Evolutionary conservation across 495 filamentous ascomycete species (phyloP).

Genomic region (Saxophila tyrrhenica): DNA sequence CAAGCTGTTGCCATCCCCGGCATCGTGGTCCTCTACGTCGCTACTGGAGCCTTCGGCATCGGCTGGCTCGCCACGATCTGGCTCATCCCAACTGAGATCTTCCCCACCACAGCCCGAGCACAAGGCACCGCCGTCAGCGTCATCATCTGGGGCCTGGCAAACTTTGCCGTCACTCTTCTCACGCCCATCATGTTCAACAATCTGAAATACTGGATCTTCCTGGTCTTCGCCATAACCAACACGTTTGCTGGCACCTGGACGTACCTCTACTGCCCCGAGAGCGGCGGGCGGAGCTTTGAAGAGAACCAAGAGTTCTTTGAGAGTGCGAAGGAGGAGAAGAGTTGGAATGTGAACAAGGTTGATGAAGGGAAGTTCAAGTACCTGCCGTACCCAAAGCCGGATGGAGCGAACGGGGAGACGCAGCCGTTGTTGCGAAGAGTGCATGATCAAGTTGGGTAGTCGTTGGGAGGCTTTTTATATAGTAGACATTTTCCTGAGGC

Average conservation of each 20-base stretch:
- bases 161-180: slow-evolving; percentile 43
- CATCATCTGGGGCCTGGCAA: slow-evolving; percentile 46
- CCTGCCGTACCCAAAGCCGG: slow-evolving; percentile 36
- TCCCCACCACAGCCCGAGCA: slow-evolving; percentile 41
- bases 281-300: slow-evolving; percentile 42
- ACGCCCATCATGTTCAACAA: slow-evolving; percentile 49
- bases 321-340: slow-evolving; percentile 34
- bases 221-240: slow-evolving; percentile 43
- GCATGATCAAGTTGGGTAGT: slow-evolving; percentile 24
- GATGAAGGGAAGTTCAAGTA: slow-evolving; percentile 34
- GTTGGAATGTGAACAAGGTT: slow-evolving; percentile 40
- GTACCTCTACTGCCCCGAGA: slow-evolving; percentile 41
- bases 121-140: slow-evolving; percentile 43
- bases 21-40: slow-evolving; percentile 35
- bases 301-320: slow-evolving; percentile 46
- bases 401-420: slow-evolving; percentile 29
- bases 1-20: slow-evolving; percentile 37
- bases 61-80: slow-evolving; percentile 46
- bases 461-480: neutral
- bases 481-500: neutral
- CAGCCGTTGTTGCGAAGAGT: slow-evolving; percentile 32
- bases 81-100: slow-evolving; percentile 51
- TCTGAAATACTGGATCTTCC: slow-evolving; percentile 43
- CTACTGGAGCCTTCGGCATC: slow-evolving; percentile 46
- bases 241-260: slow-evolving; percentile 42